phyloP scores from a whole-genome alignment of 257 asterid genomes.

The Verbascum thapsus region DNA sequence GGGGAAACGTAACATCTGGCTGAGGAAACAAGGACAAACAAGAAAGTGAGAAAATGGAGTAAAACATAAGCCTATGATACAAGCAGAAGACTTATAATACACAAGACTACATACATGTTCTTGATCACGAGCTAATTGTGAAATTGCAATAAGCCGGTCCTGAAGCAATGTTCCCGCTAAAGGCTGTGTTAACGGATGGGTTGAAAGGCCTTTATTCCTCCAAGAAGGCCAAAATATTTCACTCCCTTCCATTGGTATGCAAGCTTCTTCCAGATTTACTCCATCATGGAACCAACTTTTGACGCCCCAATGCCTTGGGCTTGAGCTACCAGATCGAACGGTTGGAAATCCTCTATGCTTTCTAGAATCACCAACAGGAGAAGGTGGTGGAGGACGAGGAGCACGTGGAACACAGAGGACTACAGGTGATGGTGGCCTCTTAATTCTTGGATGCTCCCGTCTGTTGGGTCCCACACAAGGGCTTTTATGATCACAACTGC shows the following conservation, averaged over 20 bases:
- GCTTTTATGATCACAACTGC: conserved; percentile 82
- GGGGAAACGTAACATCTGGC: conserved; percentile 96
- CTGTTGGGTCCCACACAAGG: conserved; percentile 93
- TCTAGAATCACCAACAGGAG: conserved; percentile 91
- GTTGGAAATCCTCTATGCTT: conserved; percentile 91
- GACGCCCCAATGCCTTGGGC: conserved; percentile 99
- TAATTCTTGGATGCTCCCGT: conserved; percentile 86
- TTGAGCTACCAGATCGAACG: conserved; percentile 98
- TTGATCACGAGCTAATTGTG: conserved; percentile 95
- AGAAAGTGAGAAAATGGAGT: conserved; percentile 21
- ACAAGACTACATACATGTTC: conserved; percentile 67
- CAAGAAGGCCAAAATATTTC: conserved; percentile 98
- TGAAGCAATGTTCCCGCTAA: conserved; percentile 88
- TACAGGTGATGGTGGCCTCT: conserved; percentile 99
- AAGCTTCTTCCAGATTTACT: conserved; percentile 80
- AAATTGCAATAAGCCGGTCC: conserved; percentile 91
- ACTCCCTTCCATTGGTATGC: conserved; percentile 81
- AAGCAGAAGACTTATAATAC: conserved; percentile 20
- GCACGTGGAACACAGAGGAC: conserved; percentile 98
- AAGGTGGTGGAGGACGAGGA: conserved; percentile 97
- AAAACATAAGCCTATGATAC: conserved; percentile 15
- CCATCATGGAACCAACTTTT: conserved; percentile 98
- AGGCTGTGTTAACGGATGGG: conserved; percentile 85
- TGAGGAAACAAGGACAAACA: conserved; percentile 41
- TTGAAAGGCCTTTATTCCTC: conserved; percentile 88